Evolutionary conservation across 306 rosid species (phyloP).

Genomic region (Begonia loranthoides): DNA sequence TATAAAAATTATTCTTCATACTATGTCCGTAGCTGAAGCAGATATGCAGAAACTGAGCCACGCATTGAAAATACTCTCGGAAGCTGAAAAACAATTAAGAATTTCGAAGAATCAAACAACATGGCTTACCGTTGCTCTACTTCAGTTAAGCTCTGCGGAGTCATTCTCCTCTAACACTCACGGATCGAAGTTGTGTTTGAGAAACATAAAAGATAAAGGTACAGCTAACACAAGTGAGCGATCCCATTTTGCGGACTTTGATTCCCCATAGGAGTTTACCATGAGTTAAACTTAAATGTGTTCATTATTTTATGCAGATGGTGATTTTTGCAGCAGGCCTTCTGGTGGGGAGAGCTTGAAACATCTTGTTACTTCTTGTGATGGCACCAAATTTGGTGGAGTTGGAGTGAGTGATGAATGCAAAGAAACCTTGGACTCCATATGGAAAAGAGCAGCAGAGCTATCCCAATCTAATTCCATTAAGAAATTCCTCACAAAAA

Average conservation of each 20-base stretch:
- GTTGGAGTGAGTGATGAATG: conserved; percentile 29
- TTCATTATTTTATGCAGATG: conserved; percentile 14
- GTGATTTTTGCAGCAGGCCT: conserved; percentile 15
- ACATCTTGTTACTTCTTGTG: conserved; percentile 22
- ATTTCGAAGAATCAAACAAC: conserved; percentile 73
- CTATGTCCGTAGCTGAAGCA: conserved; percentile 32
- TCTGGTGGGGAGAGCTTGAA: conserved; percentile 25
- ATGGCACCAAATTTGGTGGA: background rate
- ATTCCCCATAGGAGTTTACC: too few species aligned
- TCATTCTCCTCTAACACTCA: conserved; percentile 29
- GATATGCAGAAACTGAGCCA: conserved; percentile 56
- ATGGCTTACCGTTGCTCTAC: conserved; percentile 80
- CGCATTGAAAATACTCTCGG: conserved; percentile 66
- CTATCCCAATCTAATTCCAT: conserved; percentile 49
- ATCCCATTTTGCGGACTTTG: too few species aligned
- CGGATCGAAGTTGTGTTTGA: conserved; percentile 29
- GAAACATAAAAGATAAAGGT: conserved; percentile 29
- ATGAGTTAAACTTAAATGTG: background rate
- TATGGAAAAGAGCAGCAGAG: conserved; percentile 66
- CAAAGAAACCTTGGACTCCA: conserved; percentile 44
- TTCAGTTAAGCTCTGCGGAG: conserved; percentile 65
- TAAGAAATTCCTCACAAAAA: conserved; percentile 53
- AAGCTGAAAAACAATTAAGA: conserved; percentile 67
- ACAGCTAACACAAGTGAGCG: too few species aligned
- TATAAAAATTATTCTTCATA: too few species aligned